Evolutionary conservation across 495 filamentous ascomycete genomes (phyloP).

Genomic region (Chlorociboria aeruginascens): DNA sequence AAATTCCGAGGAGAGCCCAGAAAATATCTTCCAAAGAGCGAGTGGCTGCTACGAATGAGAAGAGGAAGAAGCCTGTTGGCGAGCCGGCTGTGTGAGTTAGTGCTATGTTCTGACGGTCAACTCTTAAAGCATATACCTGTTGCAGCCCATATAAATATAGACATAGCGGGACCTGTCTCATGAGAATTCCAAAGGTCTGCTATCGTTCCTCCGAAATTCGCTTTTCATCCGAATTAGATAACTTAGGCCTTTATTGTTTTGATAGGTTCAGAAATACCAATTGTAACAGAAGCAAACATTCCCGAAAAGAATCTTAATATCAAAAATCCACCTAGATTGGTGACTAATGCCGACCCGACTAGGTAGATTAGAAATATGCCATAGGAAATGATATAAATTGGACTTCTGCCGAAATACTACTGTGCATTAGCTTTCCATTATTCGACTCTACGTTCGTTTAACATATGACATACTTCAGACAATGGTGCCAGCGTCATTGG

Average conservation of each 20-base stretch:
- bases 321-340: slow-evolving; percentile 19
- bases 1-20: slow-evolving; percentile 35
- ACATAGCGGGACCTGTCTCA: slow-evolving; percentile 2
- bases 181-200: slow-evolving; percentile 3
- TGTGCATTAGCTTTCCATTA: slow-evolving; percentile 3
- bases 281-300: slow-evolving; percentile 19
- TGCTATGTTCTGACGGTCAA: not conserved
- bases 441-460: not conserved
- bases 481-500: slow-evolving; percentile 2
- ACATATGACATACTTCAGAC: not conserved
- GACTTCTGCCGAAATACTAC: slow-evolving; percentile 23
- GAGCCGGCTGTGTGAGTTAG: slow-evolving; percentile 19
- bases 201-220: slow-evolving; percentile 6
- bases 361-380: slow-evolving; percentile 19
- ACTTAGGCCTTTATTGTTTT: not conserved
- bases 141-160: slow-evolving; percentile 1
- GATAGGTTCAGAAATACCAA: slow-evolving; percentile 2
- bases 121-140: not conserved
- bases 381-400: slow-evolving; percentile 24
- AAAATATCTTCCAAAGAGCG: slow-evolving; percentile 29
- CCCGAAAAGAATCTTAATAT: slow-evolving; percentile 19
- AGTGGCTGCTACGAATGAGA: slow-evolving; percentile 30
- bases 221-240: not conserved
- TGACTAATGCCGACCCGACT: slow-evolving; percentile 19
- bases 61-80: slow-evolving; percentile 30